These are phyloP conservation scores for Hemisphaericaspora nanyangensis DNA, from an alignment of 805 yeast genomes.

Conservation along the genomic window DNA sequence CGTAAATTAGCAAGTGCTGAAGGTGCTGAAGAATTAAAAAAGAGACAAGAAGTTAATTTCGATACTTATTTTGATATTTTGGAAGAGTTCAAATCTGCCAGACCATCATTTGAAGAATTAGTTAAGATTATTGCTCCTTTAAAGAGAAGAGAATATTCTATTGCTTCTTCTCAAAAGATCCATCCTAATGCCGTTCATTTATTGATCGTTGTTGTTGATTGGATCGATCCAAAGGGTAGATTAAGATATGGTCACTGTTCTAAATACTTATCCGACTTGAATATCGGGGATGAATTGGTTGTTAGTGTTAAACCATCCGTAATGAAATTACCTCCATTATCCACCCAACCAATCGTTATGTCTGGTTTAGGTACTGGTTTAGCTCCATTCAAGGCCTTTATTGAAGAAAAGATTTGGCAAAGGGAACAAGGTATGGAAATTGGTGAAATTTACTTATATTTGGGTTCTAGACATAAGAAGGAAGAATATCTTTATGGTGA, in stretches of 20 bases:
- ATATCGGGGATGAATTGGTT: slow-evolving; percentile 78
- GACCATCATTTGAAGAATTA: slow-evolving; percentile 69
- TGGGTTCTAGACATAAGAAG: slow-evolving; percentile 93
- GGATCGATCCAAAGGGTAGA: slow-evolving; percentile 85
- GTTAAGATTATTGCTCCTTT: slow-evolving; percentile 74
- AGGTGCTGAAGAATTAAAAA: slow-evolving; percentile 83
- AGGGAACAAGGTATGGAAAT: slow-evolving; percentile 81
- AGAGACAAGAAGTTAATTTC: slow-evolving; percentile 79
- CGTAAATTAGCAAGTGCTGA: slow-evolving; percentile 65
- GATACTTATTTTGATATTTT: slow-evolving; percentile 79
- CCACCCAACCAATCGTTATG: slow-evolving; percentile 91
- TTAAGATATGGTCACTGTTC: slow-evolving; percentile 93
- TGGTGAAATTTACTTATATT: slow-evolving; percentile 81
- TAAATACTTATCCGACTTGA: slow-evolving; percentile 76
- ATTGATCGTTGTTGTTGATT: slow-evolving; percentile 92
- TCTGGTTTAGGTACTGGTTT: slow-evolving; percentile 97
- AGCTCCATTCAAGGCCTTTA: slow-evolving; percentile 97
- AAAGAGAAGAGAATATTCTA: slow-evolving; percentile 96
- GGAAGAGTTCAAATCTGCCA: slow-evolving; percentile 74
- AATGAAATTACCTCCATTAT: slow-evolving; percentile 87
- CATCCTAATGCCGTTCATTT: slow-evolving; percentile 91
- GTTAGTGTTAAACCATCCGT: slow-evolving; percentile 96
- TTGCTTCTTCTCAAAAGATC: slow-evolving; percentile 91
- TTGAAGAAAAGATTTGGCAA: slow-evolving; percentile 95
- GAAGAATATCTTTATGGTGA: slow-evolving; percentile 97